Evolutionary conservation across 306 rosid species (phyloP), one percentile per base, ranked within the genome.

Genomic region (Coriaria nepalensis): DNA sequence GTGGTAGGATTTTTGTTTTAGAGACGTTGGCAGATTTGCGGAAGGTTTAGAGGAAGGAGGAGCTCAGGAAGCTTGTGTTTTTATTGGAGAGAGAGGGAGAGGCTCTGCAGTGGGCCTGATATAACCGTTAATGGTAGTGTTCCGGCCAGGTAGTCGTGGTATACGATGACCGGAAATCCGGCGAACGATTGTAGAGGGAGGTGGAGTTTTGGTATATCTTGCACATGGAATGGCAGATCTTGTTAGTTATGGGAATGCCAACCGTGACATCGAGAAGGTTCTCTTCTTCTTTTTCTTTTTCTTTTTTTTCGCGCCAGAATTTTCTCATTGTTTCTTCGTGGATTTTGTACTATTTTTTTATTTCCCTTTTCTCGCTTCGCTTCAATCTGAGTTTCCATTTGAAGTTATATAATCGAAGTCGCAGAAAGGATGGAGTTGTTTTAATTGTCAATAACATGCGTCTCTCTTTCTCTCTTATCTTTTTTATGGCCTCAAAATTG

Each of bases 181-280:
- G 67, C 66, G 43, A 71, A 76, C 50, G 86, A 79, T 79, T 83
- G 71, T 76, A 79, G 72, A 77, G 82, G 95, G 82, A 77, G 98
- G 94, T 69, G 98, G 79, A 59, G 76, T 69, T 71, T 74, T 53
- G 78, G 76, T 71, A 62, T 73, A 73, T 72, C 63, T 61, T 68
- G 76, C 82, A 71, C 96, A 75, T 90, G 84, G 95, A 85, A 85
- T 90, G 98, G 94, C 93, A 80, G 96, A 90, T 90, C 96, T 85
- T 90, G 94, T 53, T 78, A 75, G 77, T 85, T 74, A 59, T 72
- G 87, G 94, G 75, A 90, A 79, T 78, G 96, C 93, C 71, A 68
- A 79, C 74, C 87, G 98, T 75, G 80, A 85, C 78, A 69, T 74
- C 64, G 78, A 82, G 60, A 94, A 81, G 77, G 85, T 73, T 58